These are phyloP conservation scores for Colletotrichum gigasporum DNA, from an alignment of 2,329 filamentous ascomycete genomes.

Conservation along the genomic window DNA sequence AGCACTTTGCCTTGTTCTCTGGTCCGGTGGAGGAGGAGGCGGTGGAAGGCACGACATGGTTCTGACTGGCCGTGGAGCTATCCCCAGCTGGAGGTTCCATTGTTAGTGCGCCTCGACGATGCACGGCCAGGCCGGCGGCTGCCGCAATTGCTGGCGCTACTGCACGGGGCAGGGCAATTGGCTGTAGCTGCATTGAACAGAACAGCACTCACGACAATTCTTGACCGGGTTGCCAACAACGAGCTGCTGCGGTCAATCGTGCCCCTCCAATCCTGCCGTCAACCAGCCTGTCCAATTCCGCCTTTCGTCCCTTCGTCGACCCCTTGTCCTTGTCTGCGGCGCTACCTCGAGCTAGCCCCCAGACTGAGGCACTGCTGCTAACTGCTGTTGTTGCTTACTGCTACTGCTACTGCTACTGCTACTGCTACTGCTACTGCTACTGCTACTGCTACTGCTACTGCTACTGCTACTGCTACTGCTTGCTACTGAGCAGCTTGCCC, in stretches of 20 bases:
- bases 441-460: not conserved
- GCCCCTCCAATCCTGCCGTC: too few relatives aligned
- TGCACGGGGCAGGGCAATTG: not conserved
- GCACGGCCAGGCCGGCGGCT: not conserved
- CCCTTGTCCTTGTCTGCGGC: too few relatives aligned
- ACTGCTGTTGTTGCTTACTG: too few relatives aligned
- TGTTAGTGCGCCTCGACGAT: conserved; percentile 4
- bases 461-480: not conserved
- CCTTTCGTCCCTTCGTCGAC: too few relatives aligned
- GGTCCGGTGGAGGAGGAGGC: not conserved
- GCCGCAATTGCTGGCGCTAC: not conserved
- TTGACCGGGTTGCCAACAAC: not conserved
- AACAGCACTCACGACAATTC: not conserved
- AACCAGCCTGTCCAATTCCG: too few relatives aligned
- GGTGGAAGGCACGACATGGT: not conserved
- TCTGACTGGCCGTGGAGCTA: not conserved
- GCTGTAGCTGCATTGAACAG: not conserved
- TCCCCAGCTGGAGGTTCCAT: not conserved
- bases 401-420: too few relatives aligned
- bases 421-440: too few relatives aligned
- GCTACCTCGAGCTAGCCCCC: too few relatives aligned
- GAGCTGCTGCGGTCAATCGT: too few relatives aligned
- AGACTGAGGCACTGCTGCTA: too few relatives aligned
- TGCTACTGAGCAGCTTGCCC: not conserved
- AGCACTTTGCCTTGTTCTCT: not conserved